A percentile compares a stretch with the other conserved stretches of the same genome.
These are phyloP conservation scores for Mangifera indica DNA, from an alignment of 345 rosid genomes.

Conservation along the genomic window DNA sequence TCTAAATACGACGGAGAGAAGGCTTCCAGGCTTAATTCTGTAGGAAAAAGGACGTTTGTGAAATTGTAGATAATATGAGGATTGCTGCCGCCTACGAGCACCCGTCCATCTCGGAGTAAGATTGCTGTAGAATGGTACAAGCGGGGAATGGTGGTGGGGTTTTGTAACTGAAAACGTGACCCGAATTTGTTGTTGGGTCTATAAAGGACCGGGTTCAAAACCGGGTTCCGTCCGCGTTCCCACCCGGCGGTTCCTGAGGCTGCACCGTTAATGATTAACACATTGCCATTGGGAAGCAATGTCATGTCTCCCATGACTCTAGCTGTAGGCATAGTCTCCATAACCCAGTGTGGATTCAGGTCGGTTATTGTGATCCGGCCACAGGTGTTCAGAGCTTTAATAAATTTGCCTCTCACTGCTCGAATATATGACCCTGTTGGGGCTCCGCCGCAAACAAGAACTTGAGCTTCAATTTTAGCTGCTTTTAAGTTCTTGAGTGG, in stretches of 20 bases:
- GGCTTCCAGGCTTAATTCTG: slow-evolving; percentile 76
- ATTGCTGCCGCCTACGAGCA: slow-evolving; percentile 85
- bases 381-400: slow-evolving; percentile 63
- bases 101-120: slow-evolving; percentile 72
- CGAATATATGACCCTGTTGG: slow-evolving; percentile 51
- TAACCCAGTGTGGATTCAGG: slow-evolving; percentile 57
- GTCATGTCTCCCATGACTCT: slow-evolving; percentile 89
- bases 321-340: slow-evolving; percentile 71
- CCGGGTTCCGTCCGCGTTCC: slow-evolving; percentile 67
- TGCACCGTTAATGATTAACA: slow-evolving; percentile 71
- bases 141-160: slow-evolving; percentile 56
- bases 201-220: slow-evolving; percentile 57
- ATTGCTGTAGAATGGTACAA: slow-evolving; percentile 84
- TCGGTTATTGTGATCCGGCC: slow-evolving; percentile 71
- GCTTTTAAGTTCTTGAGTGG: slow-evolving; percentile 58
- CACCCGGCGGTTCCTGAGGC: slow-evolving; percentile 70
- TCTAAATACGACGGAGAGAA: slow-evolving; percentile 66
- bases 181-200: slow-evolving; percentile 37
- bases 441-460: slow-evolving; percentile 82
- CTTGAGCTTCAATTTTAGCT: slow-evolving; percentile 41
- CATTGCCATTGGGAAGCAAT: slow-evolving; percentile 69
- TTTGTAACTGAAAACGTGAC: slow-evolving; percentile 53
- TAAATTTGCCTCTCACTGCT: slow-evolving; percentile 34
- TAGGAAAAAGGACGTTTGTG: slow-evolving; percentile 58
- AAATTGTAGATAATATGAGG: slow-evolving; percentile 59